Conservation (phyloP, 371 early-diverging fungal species). For the Apophysomyces variabilis region DNA sequence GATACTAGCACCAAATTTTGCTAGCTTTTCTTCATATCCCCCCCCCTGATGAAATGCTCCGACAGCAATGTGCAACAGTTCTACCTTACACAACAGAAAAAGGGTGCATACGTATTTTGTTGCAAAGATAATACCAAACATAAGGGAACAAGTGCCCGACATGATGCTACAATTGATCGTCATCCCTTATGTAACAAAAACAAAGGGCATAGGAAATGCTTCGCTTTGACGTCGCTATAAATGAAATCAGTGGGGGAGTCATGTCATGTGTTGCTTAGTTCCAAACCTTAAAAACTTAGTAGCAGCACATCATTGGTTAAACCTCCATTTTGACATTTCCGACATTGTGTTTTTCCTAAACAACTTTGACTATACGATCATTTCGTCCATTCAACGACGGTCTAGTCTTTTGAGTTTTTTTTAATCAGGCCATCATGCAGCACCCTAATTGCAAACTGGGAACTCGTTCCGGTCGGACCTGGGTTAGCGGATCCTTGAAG, state of each 20-base stretch:
- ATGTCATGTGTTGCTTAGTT: constrained; percentile 4
- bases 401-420: not conserved
- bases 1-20: not conserved
- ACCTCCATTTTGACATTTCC: constrained; percentile 2
- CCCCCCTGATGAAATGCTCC: constrained; percentile 2
- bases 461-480: constrained; percentile 6
- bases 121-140: not conserved
- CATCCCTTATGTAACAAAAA: not conserved
- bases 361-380: not conserved
- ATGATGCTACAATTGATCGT: not conserved
- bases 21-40: not conserved
- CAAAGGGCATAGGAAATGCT: not conserved
- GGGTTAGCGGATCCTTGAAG: constrained; percentile 5
- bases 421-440: not conserved
- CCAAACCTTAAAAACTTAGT: not conserved
- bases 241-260: not conserved
- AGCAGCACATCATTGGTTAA: constrained; percentile 7
- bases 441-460: not conserved
- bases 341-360: not conserved
- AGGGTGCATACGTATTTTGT: constrained; percentile 5
- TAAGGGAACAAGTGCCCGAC: not conserved
- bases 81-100: constrained; percentile 12
- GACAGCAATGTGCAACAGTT: constrained; percentile 4
- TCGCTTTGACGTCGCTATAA: not conserved
- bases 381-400: not conserved